Evolutionary conservation across 495 filamentous ascomycete genomes (phyloP).

Genomic region (Lophiostoma macrostomum): DNA sequence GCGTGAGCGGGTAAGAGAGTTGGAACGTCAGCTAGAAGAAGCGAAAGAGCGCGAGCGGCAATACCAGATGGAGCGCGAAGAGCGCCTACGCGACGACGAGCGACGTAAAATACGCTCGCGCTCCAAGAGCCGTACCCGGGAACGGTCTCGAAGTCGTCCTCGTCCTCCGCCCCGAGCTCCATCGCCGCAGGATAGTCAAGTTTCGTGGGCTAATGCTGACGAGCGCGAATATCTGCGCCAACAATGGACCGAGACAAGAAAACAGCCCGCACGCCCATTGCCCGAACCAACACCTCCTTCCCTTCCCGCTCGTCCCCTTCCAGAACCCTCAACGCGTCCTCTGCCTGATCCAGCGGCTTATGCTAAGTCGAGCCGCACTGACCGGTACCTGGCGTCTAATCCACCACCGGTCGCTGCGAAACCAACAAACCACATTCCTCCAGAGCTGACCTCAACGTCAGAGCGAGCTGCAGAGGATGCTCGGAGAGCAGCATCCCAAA

Average conservation of each 20-base stretch:
- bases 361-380: slow-evolving; percentile 36
- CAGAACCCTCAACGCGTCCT: slow-evolving; percentile 46
- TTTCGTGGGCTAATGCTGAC: slow-evolving; percentile 64
- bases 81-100: slow-evolving; percentile 42
- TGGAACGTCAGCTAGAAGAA: slow-evolving; percentile 80
- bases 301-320: slow-evolving; percentile 40
- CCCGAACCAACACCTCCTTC: slow-evolving; percentile 38
- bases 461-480: slow-evolving; percentile 70
- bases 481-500: slow-evolving; percentile 59
- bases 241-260: slow-evolving; percentile 61
- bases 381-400: slow-evolving; percentile 53
- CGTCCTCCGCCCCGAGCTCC: slow-evolving; percentile 40
- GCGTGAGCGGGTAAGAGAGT: slow-evolving; percentile 67
- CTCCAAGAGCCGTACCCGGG: slow-evolving; percentile 25
- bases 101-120: slow-evolving; percentile 25
- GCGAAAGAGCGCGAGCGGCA: slow-evolving; percentile 82
- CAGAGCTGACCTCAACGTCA: slow-evolving; percentile 51
- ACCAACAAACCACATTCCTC: slow-evolving; percentile 55
- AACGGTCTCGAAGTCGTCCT: slow-evolving; percentile 27
- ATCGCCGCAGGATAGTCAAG: slow-evolving; percentile 52
- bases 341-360: slow-evolving; percentile 53
- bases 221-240: slow-evolving; percentile 71
- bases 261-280: slow-evolving; percentile 40
- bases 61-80: slow-evolving; percentile 79
- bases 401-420: slow-evolving; percentile 48